Evolutionary conservation across 257 asterid genomes (phyloP).

Genomic region (Phtheirospermum japonicum): DNA sequence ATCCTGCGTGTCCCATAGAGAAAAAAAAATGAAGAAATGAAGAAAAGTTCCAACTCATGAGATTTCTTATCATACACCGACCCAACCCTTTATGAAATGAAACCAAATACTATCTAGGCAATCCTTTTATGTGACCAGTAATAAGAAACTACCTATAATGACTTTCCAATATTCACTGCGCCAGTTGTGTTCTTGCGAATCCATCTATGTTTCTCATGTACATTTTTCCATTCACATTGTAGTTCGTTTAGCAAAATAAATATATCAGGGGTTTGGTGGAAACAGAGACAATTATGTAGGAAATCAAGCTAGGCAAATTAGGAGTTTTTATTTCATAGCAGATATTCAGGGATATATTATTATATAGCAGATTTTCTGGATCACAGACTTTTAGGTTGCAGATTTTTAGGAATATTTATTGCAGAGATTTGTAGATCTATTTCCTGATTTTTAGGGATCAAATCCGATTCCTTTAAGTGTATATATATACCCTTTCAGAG

Average conservation of each 20-base stretch:
- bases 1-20: slow-evolving; percentile 38
- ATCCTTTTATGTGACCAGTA: slow-evolving; percentile 15
- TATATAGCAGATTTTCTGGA: too few species aligned
- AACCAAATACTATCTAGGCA: slow-evolving; percentile 4
- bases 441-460: too few species aligned
- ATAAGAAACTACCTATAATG: slow-evolving; percentile 7
- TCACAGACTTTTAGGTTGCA: too few species aligned
- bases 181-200: neutral
- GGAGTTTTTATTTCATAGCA: too few species aligned
- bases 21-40: slow-evolving; percentile 3
- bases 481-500: too few species aligned
- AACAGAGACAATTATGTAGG: neutral
- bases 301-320: too few species aligned
- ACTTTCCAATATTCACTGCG: slow-evolving; percentile 1
- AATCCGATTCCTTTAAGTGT: too few species aligned
- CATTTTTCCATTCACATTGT: slow-evolving; percentile 15
- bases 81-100: slow-evolving; percentile 15
- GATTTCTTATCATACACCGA: slow-evolving; percentile 2
- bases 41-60: slow-evolving; percentile 20
- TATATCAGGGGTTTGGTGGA: neutral
- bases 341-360: too few species aligned
- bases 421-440: too few species aligned
- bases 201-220: slow-evolving; percentile 21
- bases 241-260: neutral
- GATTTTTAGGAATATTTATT: too few species aligned